Base-by-base conservation (phyloP, 441 rosid genomes). In the Brassica hybrid region DNA sequence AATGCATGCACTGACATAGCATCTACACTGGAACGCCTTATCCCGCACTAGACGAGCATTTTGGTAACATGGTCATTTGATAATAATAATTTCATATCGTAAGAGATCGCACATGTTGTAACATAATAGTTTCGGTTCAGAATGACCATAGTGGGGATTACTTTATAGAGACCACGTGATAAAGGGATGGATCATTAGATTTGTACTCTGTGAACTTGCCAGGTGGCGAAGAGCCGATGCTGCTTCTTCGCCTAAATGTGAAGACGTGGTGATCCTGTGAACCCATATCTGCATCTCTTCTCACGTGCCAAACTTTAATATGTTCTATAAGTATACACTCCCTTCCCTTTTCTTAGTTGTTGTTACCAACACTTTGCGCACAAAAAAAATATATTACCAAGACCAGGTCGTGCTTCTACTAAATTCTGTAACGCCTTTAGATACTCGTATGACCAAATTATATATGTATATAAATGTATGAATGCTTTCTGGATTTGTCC, bases 91-190 rank as follows among this genome's bases (percentile, higher is more conserved):
- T 14, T 43, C 64, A 72, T 17, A 45, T 45, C 38, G n/a, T 6
- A 72, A 52, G 58, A 25, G 74, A 43, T 38, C 68, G 60, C 60
- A 72, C 67, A 61, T 76, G 71, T 54, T 36, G 57, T 70, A 76
- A 76, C 71, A 76, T 38, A 62, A 13, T 30, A 67, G 5, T 30
- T 30, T 67, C 11, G 62, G 60, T 59, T 69, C 17, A 17, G 75
- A 62, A 69, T 69, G 57, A 76, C 69, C 12, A 38, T 69, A 4
- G 75, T 23, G 69, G 64, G 7, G 45, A 63, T 34, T 64, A 60
- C 54, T 59, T 78, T 66, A 59, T 17, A 38, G 27, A 78, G 71
- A 27, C 73, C 78, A 73, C 78, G 78, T 79, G 81, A 73, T 50
- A 73, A 32, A 52, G 60, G 52, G 67, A 21, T 43, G 76, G 61